These are phyloP conservation scores for Fusarium luffae DNA, from an alignment of 2,329 filamentous ascomycete genomes.

Conservation along the genomic window DNA sequence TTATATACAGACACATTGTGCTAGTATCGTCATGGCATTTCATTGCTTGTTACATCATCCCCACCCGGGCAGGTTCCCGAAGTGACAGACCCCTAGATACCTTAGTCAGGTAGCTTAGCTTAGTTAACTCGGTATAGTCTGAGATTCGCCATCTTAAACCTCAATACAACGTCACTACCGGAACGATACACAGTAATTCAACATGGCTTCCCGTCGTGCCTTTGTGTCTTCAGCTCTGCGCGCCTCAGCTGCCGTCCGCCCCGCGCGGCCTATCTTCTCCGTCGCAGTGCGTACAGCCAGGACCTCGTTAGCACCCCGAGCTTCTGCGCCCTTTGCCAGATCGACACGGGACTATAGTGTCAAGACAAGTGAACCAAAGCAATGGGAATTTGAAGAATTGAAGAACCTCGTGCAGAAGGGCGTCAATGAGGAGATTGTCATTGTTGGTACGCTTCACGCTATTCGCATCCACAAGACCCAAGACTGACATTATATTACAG, in stretches of 20 bases:
- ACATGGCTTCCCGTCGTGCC: conserved; percentile 38
- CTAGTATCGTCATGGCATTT: neutral
- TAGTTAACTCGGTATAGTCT: conserved; percentile 5
- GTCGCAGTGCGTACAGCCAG: conserved; percentile 11
- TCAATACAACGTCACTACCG: neutral
- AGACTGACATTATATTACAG: conserved; percentile 50
- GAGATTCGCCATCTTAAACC: conserved; percentile 17
- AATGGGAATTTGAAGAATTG: conserved; percentile 63
- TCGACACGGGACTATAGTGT: conserved; percentile 23
- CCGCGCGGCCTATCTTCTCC: conserved; percentile 16
- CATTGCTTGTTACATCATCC: conserved; percentile 17
- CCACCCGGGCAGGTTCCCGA: conserved; percentile 13
- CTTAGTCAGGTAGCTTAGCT: conserved; percentile 25
- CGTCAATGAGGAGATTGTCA: conserved; percentile 48
- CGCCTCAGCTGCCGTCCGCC: conserved; percentile 19
- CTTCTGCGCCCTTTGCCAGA: conserved; percentile 11
- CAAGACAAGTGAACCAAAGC: conserved; percentile 48
- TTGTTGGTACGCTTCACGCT: conserved; percentile 57
- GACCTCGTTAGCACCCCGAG: conserved; percentile 1
- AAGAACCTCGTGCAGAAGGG: conserved; percentile 50
- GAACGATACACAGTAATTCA: neutral
- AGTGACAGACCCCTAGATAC: neutral
- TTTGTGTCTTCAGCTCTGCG: conserved; percentile 34
- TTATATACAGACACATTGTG: neutral
- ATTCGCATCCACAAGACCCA: neutral